Evolutionary conservation across 352 stramenopile genomes (phyloP).

Genomic region (Phytopythium boreale): DNA sequence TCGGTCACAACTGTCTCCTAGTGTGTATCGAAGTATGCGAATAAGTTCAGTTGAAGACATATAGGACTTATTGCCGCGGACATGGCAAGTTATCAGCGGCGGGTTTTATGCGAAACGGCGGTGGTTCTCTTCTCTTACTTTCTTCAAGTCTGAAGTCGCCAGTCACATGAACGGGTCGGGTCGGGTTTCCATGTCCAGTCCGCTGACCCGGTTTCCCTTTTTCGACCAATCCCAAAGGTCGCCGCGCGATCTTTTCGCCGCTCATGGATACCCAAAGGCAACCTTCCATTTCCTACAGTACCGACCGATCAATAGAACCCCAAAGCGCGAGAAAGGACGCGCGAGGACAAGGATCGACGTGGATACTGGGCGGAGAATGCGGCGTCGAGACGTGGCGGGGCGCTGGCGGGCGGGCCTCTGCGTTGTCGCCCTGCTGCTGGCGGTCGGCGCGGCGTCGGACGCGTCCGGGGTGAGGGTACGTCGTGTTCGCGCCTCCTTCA

Average conservation of each 20-base stretch:
- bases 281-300: background rate
- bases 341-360: background rate
- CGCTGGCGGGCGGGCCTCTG: background rate
- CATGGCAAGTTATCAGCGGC: background rate
- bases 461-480: background rate
- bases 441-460: background rate
- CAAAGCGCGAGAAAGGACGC: background rate
- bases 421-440: background rate
- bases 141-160: background rate
- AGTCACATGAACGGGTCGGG: background rate
- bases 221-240: conserved; percentile 1
- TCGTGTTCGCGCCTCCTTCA: too few species aligned
- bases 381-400: background rate
- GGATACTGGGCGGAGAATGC: background rate
- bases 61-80: background rate
- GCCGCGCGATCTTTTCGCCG: background rate
- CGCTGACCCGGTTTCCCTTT: background rate
- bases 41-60: background rate
- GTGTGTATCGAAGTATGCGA: background rate
- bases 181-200: background rate
- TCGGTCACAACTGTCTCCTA: background rate
- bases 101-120: background rate
- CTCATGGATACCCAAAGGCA: background rate
- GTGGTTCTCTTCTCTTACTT: background rate
- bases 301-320: background rate